Base-by-base conservation (phyloP, 495 filamentous ascomycete genomes). In the Penicillium ochrochloron region DNA sequence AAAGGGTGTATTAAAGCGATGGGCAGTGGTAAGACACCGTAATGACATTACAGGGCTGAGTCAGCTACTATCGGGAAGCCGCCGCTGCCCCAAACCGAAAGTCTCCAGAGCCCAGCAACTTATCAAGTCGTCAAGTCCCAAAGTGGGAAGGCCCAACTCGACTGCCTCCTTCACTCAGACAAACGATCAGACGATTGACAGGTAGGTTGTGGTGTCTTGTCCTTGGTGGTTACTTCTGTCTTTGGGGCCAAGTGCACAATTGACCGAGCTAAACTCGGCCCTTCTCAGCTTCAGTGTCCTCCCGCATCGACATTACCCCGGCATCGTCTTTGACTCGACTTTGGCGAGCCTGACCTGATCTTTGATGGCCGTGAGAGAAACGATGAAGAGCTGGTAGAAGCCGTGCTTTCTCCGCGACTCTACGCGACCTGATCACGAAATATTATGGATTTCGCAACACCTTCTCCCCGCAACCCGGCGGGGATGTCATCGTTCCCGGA, bases 401-500 rank as follows among this genome's bases (percentile, higher is more conserved):
- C 59, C 59, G 58, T 69, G 59, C 63, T 51, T 69, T 60, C 15
- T 17, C 67, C 70, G 67, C 66, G 57, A 68, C 17, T 66, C 56
- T 64, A 67, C 66, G 63, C 65, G 34, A 57, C 34, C 44, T 51
- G 21, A 23, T 23, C 52, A 63, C 51, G 7, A 57, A 69, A 23
- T 64, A 68, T 23, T 1, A 79, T 79, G 76, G 75, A 76, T 3
- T 65, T 65, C 41, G 61, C 68, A 5, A 56, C 63, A n/a, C 62
- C 66, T 42, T 57, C 58, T 27, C 35, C 44, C 51, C 68, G 60
- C 64, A 50, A 63, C 14, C 56, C 61, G 60, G 60, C 70, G 67
- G 70, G 42, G 7, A 48, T 63, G 31, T 35, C 71, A n/a, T 59
- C 70, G 29, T 76, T 74, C 25, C 83, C 85, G 33, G 88, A 90